Base-by-base conservation (phyloP, 164 flowering plant species). In the Annona cherimola region DNA sequence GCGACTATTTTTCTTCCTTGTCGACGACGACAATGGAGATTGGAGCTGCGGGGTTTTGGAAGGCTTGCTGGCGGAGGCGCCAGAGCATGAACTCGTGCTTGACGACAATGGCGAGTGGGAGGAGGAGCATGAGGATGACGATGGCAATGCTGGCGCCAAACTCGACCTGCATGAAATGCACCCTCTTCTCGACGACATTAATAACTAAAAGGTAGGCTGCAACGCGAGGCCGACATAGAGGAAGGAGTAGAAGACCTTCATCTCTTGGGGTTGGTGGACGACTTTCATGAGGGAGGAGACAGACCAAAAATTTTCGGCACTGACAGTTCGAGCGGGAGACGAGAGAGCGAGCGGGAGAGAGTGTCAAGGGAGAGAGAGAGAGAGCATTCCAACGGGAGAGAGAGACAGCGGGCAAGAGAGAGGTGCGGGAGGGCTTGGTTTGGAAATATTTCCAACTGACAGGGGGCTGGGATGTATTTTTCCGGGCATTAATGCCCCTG, bases 251-350 rank as follows among this genome's bases (percentile, higher is more conserved):
- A 82, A 82, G 5, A 74, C 70, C 45, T 76, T 76, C 66, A 78
- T 16, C 74, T 82, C 85, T 54, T 80, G 75, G 14, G 42, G 26
- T 18, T 68, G 71, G 39, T 77, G 69, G n/a, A 76, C 45, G 1
- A 77, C 80, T 70, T 76, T 76, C 78, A 82, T 74, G 59, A 76
- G n/a, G n/a, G n/a, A n/a, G n/a, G n/a, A n/a, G n/a, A n/a, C n/a
- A n/a, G n/a, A n/a, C n/a, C n/a, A n/a, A n/a, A n/a, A n/a, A n/a
- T n/a, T n/a, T n/a, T n/a, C n/a, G n/a, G n/a, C n/a, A n/a, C n/a
- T n/a, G n/a, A n/a, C n/a, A n/a, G n/a, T n/a, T n/a, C n/a, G n/a
- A n/a, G n/a, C n/a, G n/a, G n/a, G n/a, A n/a, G n/a, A n/a, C n/a
- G n/a, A n/a, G n/a, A n/a, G n/a, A n/a, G n/a, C n/a, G n/a, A n/a